Conservation (phyloP, 768 basidiomycete species). For the Leccinellum luteum region DNA sequence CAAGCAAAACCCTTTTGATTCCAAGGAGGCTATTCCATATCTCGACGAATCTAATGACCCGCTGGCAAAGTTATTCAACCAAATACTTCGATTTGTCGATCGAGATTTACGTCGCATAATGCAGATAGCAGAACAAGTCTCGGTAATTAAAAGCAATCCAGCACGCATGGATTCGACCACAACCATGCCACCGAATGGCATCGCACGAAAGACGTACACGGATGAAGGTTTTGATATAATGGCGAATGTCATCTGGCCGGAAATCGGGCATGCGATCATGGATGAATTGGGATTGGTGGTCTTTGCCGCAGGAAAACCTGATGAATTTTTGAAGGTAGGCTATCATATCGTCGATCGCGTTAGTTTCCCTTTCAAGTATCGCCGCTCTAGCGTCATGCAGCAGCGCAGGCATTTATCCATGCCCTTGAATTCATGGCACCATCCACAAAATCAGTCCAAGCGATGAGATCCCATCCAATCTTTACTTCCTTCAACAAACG, state of each 20-base stretch:
- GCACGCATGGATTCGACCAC: constrained; percentile 14
- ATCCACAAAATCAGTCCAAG: constrained; percentile 62
- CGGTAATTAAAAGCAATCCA: constrained; percentile 42
- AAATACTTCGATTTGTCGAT: constrained; percentile 76
- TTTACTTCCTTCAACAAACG: constrained; percentile 74
- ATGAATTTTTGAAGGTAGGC: constrained; percentile 82
- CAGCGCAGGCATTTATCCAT: constrained; percentile 77
- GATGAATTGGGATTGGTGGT: constrained; percentile 79
- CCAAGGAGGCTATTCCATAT: constrained; percentile 39
- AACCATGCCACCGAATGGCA: not conserved
- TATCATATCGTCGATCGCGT: not conserved
- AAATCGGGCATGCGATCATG: constrained; percentile 76
- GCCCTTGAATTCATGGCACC: constrained; percentile 83
- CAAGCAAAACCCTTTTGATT: constrained; percentile 40
- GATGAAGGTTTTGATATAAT: constrained; percentile 72
- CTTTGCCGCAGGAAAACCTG: constrained; percentile 90
- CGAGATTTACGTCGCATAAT: constrained; percentile 72
- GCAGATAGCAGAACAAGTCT: constrained; percentile 69
- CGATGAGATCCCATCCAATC: constrained; percentile 69
- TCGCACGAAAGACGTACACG: constrained; percentile 6
- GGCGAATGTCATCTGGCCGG: constrained; percentile 86
- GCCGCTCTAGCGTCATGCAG: constrained; percentile 69
- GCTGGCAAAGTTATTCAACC: constrained; percentile 76
- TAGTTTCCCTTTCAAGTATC: constrained; percentile 1
- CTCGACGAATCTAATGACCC: constrained; percentile 67